Conservation (phyloP, 139 green algal genomes). For the Auxenochlorella pyrenoidosa region DNA sequence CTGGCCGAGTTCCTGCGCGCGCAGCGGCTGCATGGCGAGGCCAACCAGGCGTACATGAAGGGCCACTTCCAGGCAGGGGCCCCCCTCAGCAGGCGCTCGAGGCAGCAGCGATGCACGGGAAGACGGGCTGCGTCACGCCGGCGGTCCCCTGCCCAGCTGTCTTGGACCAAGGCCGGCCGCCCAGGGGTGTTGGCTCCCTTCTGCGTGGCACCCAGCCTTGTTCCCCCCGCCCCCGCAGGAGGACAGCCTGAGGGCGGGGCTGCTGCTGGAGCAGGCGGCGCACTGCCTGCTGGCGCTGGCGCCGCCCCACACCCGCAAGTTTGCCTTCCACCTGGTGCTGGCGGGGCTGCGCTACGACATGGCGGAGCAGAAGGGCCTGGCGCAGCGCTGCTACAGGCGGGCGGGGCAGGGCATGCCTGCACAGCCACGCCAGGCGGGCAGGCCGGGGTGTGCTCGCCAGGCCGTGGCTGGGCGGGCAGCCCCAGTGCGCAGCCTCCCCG, state of each 20-base stretch:
- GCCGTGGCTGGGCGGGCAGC: neutral
- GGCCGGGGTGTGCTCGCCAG: neutral
- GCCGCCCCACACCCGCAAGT: constrained; percentile 70
- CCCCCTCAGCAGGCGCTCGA: too few species aligned
- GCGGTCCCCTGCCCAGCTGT: too few species aligned
- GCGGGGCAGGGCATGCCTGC: too few species aligned
- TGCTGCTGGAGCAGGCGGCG: constrained; percentile 91
- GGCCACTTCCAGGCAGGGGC: constrained; percentile 67
- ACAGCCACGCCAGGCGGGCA: neutral
- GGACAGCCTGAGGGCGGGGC: constrained; percentile 75
- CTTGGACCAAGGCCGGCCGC: too few species aligned
- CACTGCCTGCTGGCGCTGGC: constrained; percentile 68
- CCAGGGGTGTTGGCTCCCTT: too few species aligned
- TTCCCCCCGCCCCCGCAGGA: constrained; percentile 55
- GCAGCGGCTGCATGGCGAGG: constrained; percentile 52
- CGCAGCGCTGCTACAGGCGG: constrained; percentile 76
- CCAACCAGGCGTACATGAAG: constrained; percentile 76
- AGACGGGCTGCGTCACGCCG: too few species aligned
- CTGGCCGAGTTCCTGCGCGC: constrained; percentile 50
- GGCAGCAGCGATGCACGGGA: too few species aligned
- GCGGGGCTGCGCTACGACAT: constrained; percentile 88
- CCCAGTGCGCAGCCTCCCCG: too few species aligned
- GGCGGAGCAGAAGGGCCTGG: constrained; percentile 67
- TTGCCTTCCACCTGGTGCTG: constrained; percentile 92
- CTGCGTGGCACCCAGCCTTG: too few species aligned